phyloP scores from a whole-genome alignment of 805 yeast species.

The Metschnikowia picachoensis region DNA sequence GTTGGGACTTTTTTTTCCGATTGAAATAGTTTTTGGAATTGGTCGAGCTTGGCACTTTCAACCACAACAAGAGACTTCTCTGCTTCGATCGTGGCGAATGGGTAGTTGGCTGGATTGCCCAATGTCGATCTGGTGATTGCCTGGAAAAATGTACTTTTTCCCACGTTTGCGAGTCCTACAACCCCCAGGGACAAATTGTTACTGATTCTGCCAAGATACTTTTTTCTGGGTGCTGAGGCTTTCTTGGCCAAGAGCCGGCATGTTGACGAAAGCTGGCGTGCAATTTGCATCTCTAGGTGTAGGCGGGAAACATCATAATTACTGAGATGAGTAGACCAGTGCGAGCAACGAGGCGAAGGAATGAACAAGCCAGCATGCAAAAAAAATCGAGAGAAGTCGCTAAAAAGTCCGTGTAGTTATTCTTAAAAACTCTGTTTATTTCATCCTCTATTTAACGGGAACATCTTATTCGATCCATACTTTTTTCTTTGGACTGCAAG shows the following conservation, averaged over 20 bases:
- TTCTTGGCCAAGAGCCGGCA: constrained; percentile 15
- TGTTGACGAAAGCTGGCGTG: constrained; percentile 12
- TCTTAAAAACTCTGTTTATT: too few relatives aligned
- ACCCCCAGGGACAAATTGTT: constrained; percentile 51
- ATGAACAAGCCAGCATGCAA: too few relatives aligned
- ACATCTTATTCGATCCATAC: not conserved
- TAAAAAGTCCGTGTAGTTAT: too few relatives aligned
- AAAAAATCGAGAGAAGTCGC: too few relatives aligned
- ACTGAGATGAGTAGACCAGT: too few relatives aligned
- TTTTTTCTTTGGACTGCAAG: constrained; percentile 6
- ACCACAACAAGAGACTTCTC: constrained; percentile 96
- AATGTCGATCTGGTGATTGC: constrained; percentile 89
- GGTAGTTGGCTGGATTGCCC: constrained; percentile 96
- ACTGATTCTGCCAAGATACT: constrained; percentile 18
- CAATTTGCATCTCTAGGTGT: constrained; percentile 2
- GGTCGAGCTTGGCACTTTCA: constrained; percentile 85
- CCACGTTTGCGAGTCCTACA: constrained; percentile 94
- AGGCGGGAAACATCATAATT: too few relatives aligned
- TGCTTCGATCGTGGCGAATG: constrained; percentile 97
- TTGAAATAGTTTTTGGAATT: constrained; percentile 65
- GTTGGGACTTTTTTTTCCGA: constrained; percentile 91
- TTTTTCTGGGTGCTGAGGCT: constrained; percentile 5
- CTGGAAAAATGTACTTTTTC: constrained; percentile 96
- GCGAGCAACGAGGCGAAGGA: too few relatives aligned
- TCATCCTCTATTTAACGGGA: too few relatives aligned